Evolutionary conservation across 192 early-diverging fungal genomes (phyloP).

Genomic region (Entomortierella beljakovae): DNA sequence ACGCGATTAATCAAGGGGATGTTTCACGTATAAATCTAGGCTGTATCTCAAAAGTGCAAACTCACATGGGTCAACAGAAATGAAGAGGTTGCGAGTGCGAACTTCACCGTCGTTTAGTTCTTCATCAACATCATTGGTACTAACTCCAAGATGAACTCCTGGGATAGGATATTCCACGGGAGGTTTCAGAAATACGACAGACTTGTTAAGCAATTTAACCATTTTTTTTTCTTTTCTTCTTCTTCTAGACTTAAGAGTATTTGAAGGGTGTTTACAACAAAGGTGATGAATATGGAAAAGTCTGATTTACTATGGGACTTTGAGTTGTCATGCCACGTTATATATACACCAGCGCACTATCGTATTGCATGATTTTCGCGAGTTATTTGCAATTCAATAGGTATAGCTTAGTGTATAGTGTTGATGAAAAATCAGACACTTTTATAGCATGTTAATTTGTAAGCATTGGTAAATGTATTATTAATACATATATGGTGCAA

Average conservation of each 20-base stretch:
- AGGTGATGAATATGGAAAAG: too few species aligned
- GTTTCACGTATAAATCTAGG: neutral
- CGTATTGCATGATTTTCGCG: too few species aligned
- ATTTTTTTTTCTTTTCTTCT: constrained; percentile 6
- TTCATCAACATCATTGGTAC: constrained; percentile 14
- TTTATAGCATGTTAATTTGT: too few species aligned
- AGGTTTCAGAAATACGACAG: constrained; percentile 49
- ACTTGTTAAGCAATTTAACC: constrained; percentile 18
- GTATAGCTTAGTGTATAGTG: too few species aligned
- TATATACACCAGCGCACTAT: too few species aligned
- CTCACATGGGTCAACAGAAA: constrained; percentile 86
- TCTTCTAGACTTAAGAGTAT: neutral
- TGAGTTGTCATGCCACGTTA: too few species aligned
- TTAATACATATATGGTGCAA: too few species aligned
- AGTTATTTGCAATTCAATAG: too few species aligned
- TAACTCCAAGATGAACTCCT: constrained; percentile 63
- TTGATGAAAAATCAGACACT: too few species aligned
- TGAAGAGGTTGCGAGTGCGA: constrained; percentile 69
- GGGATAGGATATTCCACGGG: constrained; percentile 46
- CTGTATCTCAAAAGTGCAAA: neutral
- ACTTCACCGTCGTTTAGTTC: constrained; percentile 58
- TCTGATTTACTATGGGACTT: too few species aligned
- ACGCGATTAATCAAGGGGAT: neutral
- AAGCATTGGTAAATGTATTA: too few species aligned
- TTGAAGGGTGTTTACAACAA: neutral